Evolutionary conservation across 2,329 filamentous ascomycete genomes (phyloP).

Genomic region (Daldinia sp.): DNA sequence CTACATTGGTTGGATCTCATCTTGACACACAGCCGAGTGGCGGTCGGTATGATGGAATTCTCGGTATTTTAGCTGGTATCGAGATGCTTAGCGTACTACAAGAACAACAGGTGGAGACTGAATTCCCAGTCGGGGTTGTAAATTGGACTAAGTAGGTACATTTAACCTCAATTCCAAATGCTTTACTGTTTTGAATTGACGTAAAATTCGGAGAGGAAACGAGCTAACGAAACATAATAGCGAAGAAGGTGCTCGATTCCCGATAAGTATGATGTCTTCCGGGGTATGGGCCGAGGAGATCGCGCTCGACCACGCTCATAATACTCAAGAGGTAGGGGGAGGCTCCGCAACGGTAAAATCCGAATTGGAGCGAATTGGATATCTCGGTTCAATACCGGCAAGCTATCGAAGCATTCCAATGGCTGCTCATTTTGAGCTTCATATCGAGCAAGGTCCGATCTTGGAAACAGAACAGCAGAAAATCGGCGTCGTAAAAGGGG

Average conservation of each 20-base stretch:
- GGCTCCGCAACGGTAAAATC: conserved; percentile 70
- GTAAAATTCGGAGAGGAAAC: background rate
- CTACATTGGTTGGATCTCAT: conserved; percentile 76
- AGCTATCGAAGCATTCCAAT: conserved; percentile 69
- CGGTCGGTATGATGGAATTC: conserved; percentile 78
- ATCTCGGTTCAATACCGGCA: conserved; percentile 66
- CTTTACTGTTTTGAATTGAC: background rate
- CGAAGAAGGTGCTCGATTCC: conserved; percentile 84
- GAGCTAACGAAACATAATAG: conserved; percentile 49
- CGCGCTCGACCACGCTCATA: conserved; percentile 66
- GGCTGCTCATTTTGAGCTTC: conserved; percentile 82
- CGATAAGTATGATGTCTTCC: conserved; percentile 76
- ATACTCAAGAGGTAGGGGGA: conserved; percentile 67
- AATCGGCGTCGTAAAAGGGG: conserved; percentile 75
- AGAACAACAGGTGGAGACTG: conserved; percentile 72
- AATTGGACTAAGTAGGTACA: conserved; percentile 78
- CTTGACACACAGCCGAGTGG: conserved; percentile 71
- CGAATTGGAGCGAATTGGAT: conserved; percentile 76
- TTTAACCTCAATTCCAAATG: background rate
- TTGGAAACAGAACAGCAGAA: conserved; percentile 70
- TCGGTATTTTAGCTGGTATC: conserved; percentile 76
- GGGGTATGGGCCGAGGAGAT: conserved; percentile 80
- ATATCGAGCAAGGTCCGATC: conserved; percentile 85
- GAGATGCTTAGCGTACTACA: conserved; percentile 75
- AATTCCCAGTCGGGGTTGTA: conserved; percentile 76